Base-by-base conservation (phyloP, 2,329 filamentous ascomycete genomes). In the Fusarium hostae region DNA sequence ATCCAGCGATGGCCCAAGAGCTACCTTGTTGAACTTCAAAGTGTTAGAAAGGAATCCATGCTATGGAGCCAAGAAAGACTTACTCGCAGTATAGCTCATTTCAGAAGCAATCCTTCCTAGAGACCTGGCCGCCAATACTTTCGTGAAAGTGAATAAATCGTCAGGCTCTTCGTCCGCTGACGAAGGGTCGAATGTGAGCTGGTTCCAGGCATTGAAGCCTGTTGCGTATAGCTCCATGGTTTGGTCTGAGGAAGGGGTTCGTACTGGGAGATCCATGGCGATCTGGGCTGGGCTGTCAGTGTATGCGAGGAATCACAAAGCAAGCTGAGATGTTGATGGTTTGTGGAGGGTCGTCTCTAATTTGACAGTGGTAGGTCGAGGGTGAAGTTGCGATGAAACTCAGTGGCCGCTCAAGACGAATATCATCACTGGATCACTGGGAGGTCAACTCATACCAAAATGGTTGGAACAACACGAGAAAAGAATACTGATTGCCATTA, bases 141-240 rank as follows among this genome's bases (percentile, higher is more conserved):
- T 80, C 45, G 78, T 79, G 66, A 90, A 89, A 2, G 73, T 66
- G 22, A 64, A 64, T 7, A 88, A 22, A 72, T 90, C 88, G 8
- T 83, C 78, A 7, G 84, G 82, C 43, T 87, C 84, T 3, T 75
- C 51, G 7, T 64, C 66, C 10, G 20, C 9, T 26, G 41, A 9
- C 13, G 50, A 11, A 44, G 34, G 22, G 18, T 63, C 66, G 16
- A 89, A 85, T 4, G 75, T 70, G 20, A 90, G 82, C 73, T 90
- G 88, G 60, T 80, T 78, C 86, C 86, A 90, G 59, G 87, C 86
- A 74, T 91, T 90, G 79, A 88, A 86, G 43, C 89, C 89, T 5
- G 85, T 72, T 44, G 84, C 87, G 75, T 86, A 87, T 9, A 91
- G 77, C 57, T 86, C 81, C 86, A 88, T 84, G 28, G 16, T 28